Evolutionary conservation across 2,329 filamentous ascomycete species (phyloP), one percentile per base, ranked within the genome.

Genomic region (Corynespora cassiicola): DNA sequence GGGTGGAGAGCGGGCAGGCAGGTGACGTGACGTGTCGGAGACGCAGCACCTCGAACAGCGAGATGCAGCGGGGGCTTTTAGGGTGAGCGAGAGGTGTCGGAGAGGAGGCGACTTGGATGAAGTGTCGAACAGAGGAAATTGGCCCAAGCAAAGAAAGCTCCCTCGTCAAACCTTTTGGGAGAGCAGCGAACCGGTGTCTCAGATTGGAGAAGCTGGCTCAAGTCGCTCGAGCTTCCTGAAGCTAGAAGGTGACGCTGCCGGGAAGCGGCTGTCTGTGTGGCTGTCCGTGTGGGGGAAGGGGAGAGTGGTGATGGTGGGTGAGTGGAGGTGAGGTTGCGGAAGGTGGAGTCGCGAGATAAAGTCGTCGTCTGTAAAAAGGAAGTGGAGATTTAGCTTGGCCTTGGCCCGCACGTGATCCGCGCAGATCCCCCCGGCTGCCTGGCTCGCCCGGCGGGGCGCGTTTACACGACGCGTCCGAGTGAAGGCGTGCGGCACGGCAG

Each of bases 131-230:
- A 36, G 54, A 53, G 58, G 53, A 56, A 63, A 61, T 48, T 47
- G 54, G 52, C 58, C 56, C 48, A 61, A 56, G 56, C 47, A 66
- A 66, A 63, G 63, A 66, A 66, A 66, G 61, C 56, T 64, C 58
- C 55, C 56, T 58, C 56, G 59, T 64, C 64, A 67, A 67, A 67
- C 64, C 64, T 67, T 66, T 39, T 54, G 52, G n/a, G n/a, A n/a
- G 55, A 50, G 44, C 53, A 48, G 52, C 57, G 54, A 45, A 51
- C 48, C 47, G 45, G 46, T 45, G 53, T 56, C 47, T 57, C 49
- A 54, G 50, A 44, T 28, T 22, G 23, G 40, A 42, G 51, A 42
- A 40, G 41, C 38, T 39, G 47, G 43, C 48, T 41, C 43, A 49
- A 46, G 39, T 44, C 32, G 11, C 45, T 49, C 47, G 42, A 42